phyloP scores from a whole-genome alignment of 768 basidiomycete genomes.

The Boletellus emodensis region DNA sequence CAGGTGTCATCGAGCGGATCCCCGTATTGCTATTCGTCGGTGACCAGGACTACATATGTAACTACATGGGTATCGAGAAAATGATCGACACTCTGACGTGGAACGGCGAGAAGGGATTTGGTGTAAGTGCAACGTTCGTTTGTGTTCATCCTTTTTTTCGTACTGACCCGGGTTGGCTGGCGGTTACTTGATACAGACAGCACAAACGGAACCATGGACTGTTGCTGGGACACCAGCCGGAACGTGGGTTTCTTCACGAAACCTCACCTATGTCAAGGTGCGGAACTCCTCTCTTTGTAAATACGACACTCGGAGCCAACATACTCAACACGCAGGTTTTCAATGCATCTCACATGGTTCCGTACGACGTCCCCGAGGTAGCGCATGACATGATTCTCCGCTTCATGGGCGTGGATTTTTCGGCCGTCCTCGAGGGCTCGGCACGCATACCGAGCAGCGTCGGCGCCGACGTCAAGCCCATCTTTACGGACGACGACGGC shows the following conservation, averaged over 20 bases:
- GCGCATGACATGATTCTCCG: constrained; percentile 98
- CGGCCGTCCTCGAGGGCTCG: constrained; percentile 72
- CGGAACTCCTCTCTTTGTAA: background rate
- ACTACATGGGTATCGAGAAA: constrained; percentile 85
- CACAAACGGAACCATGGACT: constrained; percentile 67
- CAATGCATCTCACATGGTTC: constrained; percentile 96
- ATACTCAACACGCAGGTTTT: constrained; percentile 51
- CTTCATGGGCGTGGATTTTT: constrained; percentile 91
- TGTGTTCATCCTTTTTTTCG: background rate
- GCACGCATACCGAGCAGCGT: constrained; percentile 79
- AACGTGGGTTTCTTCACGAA: constrained; percentile 86
- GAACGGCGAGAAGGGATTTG: constrained; percentile 81
- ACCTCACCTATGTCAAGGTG: constrained; percentile 92
- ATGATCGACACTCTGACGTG: constrained; percentile 82
- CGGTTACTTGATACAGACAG: constrained; percentile 39
- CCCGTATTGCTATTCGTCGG: constrained; percentile 91
- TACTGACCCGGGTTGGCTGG: background rate
- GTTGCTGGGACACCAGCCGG: constrained; percentile 78
- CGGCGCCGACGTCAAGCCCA: constrained; percentile 67
- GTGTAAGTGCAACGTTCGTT: constrained; percentile 46
- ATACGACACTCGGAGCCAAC: background rate
- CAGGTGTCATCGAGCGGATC: constrained; percentile 71
- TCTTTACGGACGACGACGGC: constrained; percentile 45
- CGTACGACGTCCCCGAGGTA: constrained; percentile 79
- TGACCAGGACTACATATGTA: constrained; percentile 96